Evolutionary conservation across 192 early-diverging fungal genomes (phyloP).

Genomic region (Coemansia sp.): DNA sequence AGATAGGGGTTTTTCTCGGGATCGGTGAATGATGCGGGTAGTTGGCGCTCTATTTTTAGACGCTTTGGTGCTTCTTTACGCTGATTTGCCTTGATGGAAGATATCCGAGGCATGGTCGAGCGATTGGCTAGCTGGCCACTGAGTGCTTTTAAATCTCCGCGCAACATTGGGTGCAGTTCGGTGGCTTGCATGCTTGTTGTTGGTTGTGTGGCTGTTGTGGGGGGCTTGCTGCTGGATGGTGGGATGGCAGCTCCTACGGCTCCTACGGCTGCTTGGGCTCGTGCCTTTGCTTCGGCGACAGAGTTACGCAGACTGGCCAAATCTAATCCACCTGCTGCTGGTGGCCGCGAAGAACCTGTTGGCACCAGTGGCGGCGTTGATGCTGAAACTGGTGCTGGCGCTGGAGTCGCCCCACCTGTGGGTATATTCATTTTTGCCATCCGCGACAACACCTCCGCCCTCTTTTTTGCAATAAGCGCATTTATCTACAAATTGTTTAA

Average conservation of each 20-base stretch:
- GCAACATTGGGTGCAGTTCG: constrained; percentile 38
- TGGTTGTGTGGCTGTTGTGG: background rate
- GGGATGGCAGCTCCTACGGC: too few relatives aligned
- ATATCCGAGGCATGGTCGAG: constrained; percentile 44
- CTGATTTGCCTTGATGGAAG: constrained; percentile 68
- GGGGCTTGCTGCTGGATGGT: too few relatives aligned
- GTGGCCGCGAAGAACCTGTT: background rate
- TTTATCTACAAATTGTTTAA: constrained; percentile 27
- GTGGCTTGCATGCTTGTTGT: constrained; percentile 3
- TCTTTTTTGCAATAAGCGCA: constrained; percentile 52
- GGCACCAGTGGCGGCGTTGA: background rate
- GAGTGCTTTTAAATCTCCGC: constrained; percentile 36
- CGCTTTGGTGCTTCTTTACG: constrained; percentile 51
- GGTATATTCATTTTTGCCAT: constrained; percentile 58
- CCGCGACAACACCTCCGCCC: constrained; percentile 61
- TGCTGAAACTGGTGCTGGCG: constrained; percentile 11
- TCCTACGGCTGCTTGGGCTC: too few relatives aligned
- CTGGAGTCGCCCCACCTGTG: constrained; percentile 1
- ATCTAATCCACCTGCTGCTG: background rate
- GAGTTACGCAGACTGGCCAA: too few relatives aligned
- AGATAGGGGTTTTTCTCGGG: constrained; percentile 85
- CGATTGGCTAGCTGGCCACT: constrained; percentile 31
- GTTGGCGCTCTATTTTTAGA: constrained; percentile 53
- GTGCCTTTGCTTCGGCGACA: too few relatives aligned
- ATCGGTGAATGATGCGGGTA: constrained; percentile 55